These are phyloP conservation scores for Rhinocladiella mackenziei DNA, from an alignment of 2,329 filamentous ascomycete genomes.

Conservation along the genomic window DNA sequence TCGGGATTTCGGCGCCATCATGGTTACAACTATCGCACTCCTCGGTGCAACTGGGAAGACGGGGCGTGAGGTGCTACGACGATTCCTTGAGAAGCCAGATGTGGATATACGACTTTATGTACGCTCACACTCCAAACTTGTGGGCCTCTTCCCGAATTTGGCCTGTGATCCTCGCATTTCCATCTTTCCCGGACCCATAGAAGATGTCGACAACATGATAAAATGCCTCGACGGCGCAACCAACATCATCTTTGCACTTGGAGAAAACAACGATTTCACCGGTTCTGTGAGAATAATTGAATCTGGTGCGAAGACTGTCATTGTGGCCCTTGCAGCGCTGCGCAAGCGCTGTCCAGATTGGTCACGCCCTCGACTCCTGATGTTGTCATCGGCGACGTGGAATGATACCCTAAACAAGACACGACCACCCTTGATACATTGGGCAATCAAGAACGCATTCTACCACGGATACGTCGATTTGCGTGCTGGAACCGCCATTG, in stretches of 20 bases:
- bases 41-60: constrained; percentile 15
- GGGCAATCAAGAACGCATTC: constrained; percentile 14
- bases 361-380: constrained; percentile 2
- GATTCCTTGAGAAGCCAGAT: constrained; percentile 2
- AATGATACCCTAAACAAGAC: constrained; percentile 7
- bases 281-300: constrained; percentile 7
- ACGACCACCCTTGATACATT: constrained; percentile 10
- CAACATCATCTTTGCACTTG: constrained; percentile 10
- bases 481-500: neutral
- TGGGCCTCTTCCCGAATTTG: constrained; percentile 12
- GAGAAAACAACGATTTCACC: constrained; percentile 8
- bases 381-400: constrained; percentile 11
- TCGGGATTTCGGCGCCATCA: too few species aligned
- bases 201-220: constrained; percentile 3
- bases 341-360: neutral
- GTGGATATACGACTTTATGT: constrained; percentile 9
- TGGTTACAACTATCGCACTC: constrained; percentile 7
- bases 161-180: constrained; percentile 2
- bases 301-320: constrained; percentile 6
- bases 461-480: constrained; percentile 10
- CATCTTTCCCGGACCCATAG: constrained; percentile 8
- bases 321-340: constrained; percentile 4
- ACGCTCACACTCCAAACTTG: constrained; percentile 8
- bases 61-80: constrained; percentile 7
- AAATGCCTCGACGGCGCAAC: constrained; percentile 9